phyloP scores from a whole-genome alignment of 148 eudicot genomes.

The Rhododendron kiyosumense region DNA sequence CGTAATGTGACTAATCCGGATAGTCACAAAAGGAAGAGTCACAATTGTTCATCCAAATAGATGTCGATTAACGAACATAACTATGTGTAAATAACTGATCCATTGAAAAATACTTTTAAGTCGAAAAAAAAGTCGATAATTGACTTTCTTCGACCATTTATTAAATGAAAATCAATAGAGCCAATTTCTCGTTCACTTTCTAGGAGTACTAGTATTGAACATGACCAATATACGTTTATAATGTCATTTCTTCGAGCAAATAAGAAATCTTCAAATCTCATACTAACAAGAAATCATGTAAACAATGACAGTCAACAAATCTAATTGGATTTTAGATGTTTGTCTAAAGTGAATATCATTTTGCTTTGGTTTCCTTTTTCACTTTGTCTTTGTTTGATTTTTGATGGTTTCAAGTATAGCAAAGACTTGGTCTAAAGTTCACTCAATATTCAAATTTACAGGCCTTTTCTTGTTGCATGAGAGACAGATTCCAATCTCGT shows the following conservation, averaged over 20 bases:
- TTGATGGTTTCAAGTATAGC: conserved; percentile 28
- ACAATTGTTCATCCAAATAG: background rate
- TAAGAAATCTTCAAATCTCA: background rate
- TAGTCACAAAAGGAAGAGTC: background rate
- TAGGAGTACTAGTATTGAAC: background rate
- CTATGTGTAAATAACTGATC: background rate
- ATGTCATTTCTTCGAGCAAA: background rate
- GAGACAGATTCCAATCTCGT: conserved; percentile 21
- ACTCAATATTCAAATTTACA: conserved; percentile 15
- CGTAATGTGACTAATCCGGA: too few relatives aligned
- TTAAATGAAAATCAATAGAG: background rate
- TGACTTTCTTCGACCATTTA: background rate
- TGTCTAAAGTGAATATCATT: conserved; percentile 14
- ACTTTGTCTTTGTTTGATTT: conserved; percentile 21
- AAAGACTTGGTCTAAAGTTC: conserved; percentile 36
- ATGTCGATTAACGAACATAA: background rate
- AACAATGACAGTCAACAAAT: background rate
- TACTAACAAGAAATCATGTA: background rate
- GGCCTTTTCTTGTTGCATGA: conserved; percentile 19
- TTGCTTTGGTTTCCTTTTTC: background rate
- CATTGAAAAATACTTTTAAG: too few relatives aligned
- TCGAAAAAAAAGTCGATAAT: background rate
- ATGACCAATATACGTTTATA: background rate
- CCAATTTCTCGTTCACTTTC: background rate
- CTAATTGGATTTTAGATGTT: conserved; percentile 1